A percentile compares a stretch with the other conserved stretches of the same genome.
Conservation (phyloP, 768 basidiomycete species). For the Phanerochaete sordida region DNA sequence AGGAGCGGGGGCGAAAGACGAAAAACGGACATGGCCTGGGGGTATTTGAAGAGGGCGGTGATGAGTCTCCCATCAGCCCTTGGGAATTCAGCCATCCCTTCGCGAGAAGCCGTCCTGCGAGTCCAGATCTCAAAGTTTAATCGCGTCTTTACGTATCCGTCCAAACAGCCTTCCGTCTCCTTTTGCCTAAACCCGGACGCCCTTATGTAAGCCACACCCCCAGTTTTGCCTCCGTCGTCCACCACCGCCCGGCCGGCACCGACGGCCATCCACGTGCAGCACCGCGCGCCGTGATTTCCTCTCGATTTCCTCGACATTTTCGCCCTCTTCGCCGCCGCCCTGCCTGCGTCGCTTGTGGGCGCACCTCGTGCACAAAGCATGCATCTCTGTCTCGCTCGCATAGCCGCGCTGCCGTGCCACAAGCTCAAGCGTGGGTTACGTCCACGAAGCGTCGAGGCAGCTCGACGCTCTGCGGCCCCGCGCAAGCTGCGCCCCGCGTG, state of each 20-base stretch:
- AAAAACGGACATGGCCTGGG: background rate
- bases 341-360: background rate
- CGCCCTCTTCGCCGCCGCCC: background rate
- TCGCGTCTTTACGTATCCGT: constrained; percentile 11
- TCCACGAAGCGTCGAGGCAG: background rate
- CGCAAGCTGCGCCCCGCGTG: too few relatives aligned
- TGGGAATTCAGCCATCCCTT: background rate
- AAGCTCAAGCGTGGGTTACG: background rate
- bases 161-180: background rate
- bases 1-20: background rate
- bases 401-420: background rate
- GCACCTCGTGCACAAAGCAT: background rate
- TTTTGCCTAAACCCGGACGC: background rate
- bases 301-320: background rate
- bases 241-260: background rate
- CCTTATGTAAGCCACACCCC: background rate
- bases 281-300: background rate
- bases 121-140: constrained; percentile 13
- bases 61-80: constrained; percentile 9
- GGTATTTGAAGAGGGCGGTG: constrained; percentile 13
- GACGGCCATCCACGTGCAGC: background rate
- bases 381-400: background rate
- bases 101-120: background rate
- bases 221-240: background rate
- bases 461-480: too few relatives aligned